phyloP scores from a whole-genome alignment of 805 yeast species.

The Schizosaccharomyces osmophilus region DNA sequence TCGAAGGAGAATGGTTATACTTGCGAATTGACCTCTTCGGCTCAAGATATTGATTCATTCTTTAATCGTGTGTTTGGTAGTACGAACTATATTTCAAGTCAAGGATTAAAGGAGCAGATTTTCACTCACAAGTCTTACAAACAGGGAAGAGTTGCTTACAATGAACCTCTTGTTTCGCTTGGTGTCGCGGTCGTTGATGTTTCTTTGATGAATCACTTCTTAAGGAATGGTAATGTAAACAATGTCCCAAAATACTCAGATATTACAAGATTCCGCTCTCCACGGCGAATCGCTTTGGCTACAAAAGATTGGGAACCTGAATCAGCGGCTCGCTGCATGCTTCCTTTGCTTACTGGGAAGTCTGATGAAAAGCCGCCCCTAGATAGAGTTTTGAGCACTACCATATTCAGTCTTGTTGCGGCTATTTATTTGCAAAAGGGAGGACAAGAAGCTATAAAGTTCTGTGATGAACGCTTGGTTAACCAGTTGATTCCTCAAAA shows the following conservation, averaged over 20 bases:
- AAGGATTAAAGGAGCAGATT: not conserved
- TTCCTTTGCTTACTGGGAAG: not conserved
- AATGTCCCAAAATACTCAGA: not conserved
- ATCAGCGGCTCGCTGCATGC: not conserved
- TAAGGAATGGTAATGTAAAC: not conserved
- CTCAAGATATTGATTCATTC: not conserved
- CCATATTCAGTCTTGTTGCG: not conserved
- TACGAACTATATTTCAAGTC: not conserved
- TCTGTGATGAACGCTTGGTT: not conserved
- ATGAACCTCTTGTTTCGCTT: not conserved
- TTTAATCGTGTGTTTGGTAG: not conserved
- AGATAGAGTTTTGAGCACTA: not conserved
- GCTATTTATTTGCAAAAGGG: not conserved
- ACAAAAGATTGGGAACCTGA: not conserved
- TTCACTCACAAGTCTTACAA: not conserved
- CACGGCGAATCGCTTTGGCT: not conserved
- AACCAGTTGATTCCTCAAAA: not conserved
- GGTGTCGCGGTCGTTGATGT: not conserved
- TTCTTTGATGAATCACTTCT: not conserved
- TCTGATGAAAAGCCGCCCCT: not conserved
- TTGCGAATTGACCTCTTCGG: not conserved
- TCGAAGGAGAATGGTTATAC: not conserved
- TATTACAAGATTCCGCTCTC: not conserved
- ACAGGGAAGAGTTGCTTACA: not conserved
- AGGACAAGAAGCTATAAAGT: not conserved